Evolutionary conservation across 2,329 filamentous ascomycete species (phyloP).

Genomic region (Fusarium irregulare): DNA sequence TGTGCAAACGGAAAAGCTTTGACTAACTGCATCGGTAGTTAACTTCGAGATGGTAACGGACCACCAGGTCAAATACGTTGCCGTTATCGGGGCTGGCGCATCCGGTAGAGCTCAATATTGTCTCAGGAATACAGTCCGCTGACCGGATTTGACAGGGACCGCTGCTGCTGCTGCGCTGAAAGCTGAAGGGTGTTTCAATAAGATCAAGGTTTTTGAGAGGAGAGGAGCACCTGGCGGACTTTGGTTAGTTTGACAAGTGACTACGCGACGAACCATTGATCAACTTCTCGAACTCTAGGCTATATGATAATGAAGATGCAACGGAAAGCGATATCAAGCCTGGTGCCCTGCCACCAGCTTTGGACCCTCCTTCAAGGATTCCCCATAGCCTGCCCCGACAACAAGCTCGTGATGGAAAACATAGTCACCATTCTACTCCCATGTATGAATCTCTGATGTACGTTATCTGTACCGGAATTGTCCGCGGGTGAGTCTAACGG

Average conservation of each 20-base stretch:
- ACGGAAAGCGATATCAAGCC: rapidly evolving
- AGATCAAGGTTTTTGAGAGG: neutral
- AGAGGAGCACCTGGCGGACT: neutral
- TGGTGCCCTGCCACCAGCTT: neutral
- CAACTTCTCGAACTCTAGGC: neutral
- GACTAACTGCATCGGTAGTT: too few species aligned
- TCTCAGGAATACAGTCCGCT: neutral
- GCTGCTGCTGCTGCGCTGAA: neutral
- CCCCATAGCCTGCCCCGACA: neutral
- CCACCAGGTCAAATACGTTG: neutral
- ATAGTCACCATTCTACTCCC: neutral
- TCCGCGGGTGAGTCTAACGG: neutral
- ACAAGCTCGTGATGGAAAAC: neutral
- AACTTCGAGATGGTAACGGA: neutral
- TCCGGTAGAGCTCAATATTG: neutral
- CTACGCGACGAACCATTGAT: neutral
- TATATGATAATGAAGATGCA: neutral
- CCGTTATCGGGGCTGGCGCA: neutral
- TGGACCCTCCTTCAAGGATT: neutral
- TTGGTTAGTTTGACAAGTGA: neutral
- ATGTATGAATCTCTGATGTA: neutral
- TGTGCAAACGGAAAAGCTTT: neutral
- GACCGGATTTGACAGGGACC: neutral
- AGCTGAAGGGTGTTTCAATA: neutral
- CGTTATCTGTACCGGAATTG: rapidly evolving